Conservation (phyloP, 2,329 filamentous ascomycete genomes). For the Hypoxylon sp. region DNA sequence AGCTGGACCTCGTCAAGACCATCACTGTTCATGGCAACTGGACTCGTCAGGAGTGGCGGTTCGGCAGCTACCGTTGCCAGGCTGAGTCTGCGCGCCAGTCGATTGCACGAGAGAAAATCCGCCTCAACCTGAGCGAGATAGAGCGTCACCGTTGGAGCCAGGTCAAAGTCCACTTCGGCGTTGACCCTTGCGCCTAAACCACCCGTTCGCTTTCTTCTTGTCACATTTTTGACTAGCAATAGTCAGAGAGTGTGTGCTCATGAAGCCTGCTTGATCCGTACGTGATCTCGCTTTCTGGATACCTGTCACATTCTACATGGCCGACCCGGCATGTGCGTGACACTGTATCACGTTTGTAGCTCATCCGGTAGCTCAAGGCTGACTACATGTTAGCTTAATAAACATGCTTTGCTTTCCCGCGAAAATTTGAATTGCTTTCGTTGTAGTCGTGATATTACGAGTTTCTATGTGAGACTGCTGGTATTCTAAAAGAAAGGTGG, state of each 20-base stretch:
- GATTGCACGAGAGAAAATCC: constrained; percentile 35
- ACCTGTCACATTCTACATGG: not conserved
- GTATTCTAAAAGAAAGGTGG: not conserved
- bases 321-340: not conserved
- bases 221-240: not conserved
- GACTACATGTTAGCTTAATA: not conserved
- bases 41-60: constrained; percentile 64
- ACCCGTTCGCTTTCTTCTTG: not conserved
- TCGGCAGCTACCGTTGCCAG: constrained; percentile 70
- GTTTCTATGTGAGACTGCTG: not conserved
- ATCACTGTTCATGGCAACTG: constrained; percentile 43
- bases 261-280: not conserved
- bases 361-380: not conserved
- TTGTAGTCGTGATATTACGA: not conserved
- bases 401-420: not conserved
- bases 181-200: constrained; percentile 41
- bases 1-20: constrained; percentile 61
- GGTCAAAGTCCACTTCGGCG: constrained; percentile 40
- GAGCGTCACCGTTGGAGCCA: constrained; percentile 22
- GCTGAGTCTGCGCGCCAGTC: constrained; percentile 61
- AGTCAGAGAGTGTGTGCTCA: not conserved
- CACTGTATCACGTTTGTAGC: not conserved
- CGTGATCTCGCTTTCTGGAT: constrained; percentile 52
- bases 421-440: not conserved
- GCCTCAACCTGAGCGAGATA: constrained; percentile 1